phyloP scores from a whole-genome alignment of 768 basidiomycete genomes.

The Collybiopsis luxurians region DNA sequence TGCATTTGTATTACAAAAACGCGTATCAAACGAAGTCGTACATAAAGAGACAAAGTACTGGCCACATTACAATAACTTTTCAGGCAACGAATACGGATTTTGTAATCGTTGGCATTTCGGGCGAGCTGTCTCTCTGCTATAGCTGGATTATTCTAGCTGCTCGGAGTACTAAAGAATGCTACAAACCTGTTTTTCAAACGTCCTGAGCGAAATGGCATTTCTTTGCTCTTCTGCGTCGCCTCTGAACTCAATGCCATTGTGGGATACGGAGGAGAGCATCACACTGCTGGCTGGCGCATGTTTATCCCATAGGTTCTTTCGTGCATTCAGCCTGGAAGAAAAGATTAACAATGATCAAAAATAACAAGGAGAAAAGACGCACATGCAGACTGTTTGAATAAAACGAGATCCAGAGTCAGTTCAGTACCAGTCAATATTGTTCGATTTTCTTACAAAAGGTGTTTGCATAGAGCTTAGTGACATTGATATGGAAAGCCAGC shows the following conservation, averaged over 20 bases:
- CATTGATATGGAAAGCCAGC: conserved; percentile 46
- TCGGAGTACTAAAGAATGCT: too few species aligned
- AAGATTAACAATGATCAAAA: not conserved
- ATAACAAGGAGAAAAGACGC: not conserved
- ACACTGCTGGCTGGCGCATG: not conserved
- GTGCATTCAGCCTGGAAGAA: conserved; percentile 1
- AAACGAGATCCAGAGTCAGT: not conserved
- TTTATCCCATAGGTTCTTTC: not conserved
- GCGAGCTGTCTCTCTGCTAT: not conserved
- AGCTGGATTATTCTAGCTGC: too few species aligned
- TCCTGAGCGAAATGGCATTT: not conserved
- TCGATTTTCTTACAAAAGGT: conserved; percentile 39
- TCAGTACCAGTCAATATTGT: not conserved
- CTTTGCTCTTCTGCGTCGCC: not conserved
- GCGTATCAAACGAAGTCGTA: too few species aligned
- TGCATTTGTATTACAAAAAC: too few species aligned
- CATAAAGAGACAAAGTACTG: too few species aligned
- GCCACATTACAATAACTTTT: too few species aligned
- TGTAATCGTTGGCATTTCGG: conserved; percentile 3
- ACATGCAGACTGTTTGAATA: not conserved
- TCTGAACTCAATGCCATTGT: not conserved
- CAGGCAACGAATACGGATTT: not conserved
- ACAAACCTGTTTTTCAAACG: not conserved
- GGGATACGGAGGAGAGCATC: not conserved
- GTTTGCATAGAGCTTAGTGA: conserved; percentile 47